Evolutionary conservation across 192 early-diverging fungal species (phyloP).

Genomic region (Martensiomyces pterosporus): DNA sequence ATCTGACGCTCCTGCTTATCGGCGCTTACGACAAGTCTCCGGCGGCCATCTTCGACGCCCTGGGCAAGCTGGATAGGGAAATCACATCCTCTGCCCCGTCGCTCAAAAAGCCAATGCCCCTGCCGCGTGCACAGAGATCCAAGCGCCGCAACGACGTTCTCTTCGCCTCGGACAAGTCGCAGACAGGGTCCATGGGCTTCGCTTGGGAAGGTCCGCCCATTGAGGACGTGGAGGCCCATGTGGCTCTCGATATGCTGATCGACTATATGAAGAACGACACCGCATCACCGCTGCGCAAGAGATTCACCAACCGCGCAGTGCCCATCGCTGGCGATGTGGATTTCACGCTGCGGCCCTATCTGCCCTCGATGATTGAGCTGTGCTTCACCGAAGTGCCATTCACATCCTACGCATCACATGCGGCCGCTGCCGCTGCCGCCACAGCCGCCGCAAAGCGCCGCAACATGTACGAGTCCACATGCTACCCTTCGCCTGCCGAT

Average conservation of each 20-base stretch:
- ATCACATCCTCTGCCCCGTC: constrained; percentile 25
- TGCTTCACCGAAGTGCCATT: constrained; percentile 56
- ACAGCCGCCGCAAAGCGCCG: constrained; percentile 27
- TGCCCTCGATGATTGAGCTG: constrained; percentile 59
- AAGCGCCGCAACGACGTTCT: constrained; percentile 51
- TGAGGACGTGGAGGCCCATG: constrained; percentile 58
- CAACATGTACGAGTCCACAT: constrained; percentile 20
- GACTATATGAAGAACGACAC: constrained; percentile 66
- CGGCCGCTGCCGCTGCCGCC: constrained; percentile 27
- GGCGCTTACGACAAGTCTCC: constrained; percentile 47
- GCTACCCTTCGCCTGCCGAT: constrained; percentile 43
- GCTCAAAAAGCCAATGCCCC: constrained; percentile 41
- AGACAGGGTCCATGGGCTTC: constrained; percentile 65
- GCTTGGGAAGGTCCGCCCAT: constrained; percentile 77
- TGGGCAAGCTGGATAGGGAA: constrained; percentile 23
- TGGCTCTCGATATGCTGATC: constrained; percentile 72
- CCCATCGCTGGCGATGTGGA: constrained; percentile 68
- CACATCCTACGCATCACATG: constrained; percentile 32
- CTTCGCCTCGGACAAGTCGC: constrained; percentile 65
- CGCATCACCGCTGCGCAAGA: constrained; percentile 65
- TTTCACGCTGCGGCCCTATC: constrained; percentile 53
- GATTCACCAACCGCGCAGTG: constrained; percentile 67
- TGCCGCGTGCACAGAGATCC: constrained; percentile 32
- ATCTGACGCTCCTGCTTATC: constrained; percentile 64
- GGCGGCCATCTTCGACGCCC: constrained; percentile 51